phyloP scores from a whole-genome alignment of 768 basidiomycete genomes.

The Pleurotus platypus region DNA sequence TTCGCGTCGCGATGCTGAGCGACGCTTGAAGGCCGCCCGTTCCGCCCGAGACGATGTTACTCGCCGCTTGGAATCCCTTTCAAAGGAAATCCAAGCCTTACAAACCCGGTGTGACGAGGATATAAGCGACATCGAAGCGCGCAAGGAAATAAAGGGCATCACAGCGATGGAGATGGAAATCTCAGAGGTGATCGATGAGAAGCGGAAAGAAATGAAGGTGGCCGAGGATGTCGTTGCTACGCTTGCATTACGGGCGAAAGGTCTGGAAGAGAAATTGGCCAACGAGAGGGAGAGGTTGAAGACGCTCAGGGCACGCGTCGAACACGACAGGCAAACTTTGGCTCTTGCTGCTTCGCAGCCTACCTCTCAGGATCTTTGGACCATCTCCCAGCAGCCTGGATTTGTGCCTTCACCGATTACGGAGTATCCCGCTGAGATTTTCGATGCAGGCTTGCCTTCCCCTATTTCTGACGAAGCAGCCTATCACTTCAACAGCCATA shows the following conservation, averaged over 20 bases:
- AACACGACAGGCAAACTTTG: slow-evolving; percentile 41
- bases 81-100: slow-evolving; percentile 56
- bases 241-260: slow-evolving; percentile 62
- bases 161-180: slow-evolving; percentile 55
- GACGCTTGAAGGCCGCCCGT: slow-evolving; percentile 73
- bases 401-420: background rate
- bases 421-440: background rate
- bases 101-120: slow-evolving; percentile 55
- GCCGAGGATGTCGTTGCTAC: slow-evolving; percentile 65
- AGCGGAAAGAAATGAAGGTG: slow-evolving; percentile 56
- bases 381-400: background rate
- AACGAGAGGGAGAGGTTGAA: slow-evolving; percentile 59
- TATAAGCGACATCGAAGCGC: slow-evolving; percentile 44
- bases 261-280: slow-evolving; percentile 69
- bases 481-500: slow-evolving; percentile 12
- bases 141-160: slow-evolving; percentile 29
- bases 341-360: slow-evolving; percentile 10
- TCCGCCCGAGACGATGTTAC: slow-evolving; percentile 58
- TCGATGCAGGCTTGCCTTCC: background rate
- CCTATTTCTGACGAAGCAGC: background rate
- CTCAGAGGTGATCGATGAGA: slow-evolving; percentile 46
- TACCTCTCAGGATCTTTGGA: background rate
- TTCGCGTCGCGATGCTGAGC: slow-evolving; percentile 81
- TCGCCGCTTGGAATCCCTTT: slow-evolving; percentile 54
- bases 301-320: slow-evolving; percentile 55